Conservation (phyloP, 2,329 filamentous ascomycete genomes). For the Paecilomyces sp. region DNA sequence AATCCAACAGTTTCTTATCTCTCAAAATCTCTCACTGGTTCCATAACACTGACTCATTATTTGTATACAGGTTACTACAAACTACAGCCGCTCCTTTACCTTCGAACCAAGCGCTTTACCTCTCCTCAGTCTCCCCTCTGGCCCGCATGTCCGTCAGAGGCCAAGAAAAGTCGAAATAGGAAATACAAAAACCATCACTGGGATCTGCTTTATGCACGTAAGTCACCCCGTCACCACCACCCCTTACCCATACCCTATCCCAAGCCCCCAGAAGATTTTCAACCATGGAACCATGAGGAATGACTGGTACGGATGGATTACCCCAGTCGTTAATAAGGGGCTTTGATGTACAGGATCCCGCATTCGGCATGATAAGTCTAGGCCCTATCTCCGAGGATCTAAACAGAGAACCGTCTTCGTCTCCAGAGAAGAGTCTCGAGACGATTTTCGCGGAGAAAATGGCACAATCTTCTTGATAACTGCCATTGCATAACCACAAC, state of each 20-base stretch:
- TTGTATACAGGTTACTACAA: conserved; percentile 9
- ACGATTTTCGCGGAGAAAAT: not conserved
- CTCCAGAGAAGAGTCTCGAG: not conserved
- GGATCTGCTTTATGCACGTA: conserved; percentile 15
- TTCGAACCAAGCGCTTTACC: conserved; percentile 13
- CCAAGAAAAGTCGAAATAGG: conserved; percentile 6
- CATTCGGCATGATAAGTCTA: conserved; percentile 5
- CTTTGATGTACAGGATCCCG: conserved; percentile 2
- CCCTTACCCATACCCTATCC: not conserved
- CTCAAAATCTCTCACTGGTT: not conserved
- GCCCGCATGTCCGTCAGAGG: conserved; percentile 4
- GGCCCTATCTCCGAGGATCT: conserved; percentile 7
- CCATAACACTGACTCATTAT: not conserved
- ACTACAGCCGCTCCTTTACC: conserved; percentile 7
- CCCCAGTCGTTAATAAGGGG: not conserved
- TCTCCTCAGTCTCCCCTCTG: conserved; percentile 7
- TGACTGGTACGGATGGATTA: not conserved
- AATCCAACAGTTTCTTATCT: not conserved
- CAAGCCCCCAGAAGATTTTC: not conserved
- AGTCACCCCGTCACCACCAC: conserved; percentile 4
- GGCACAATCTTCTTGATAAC: not conserved
- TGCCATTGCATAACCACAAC: not conserved
- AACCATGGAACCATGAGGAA: conserved; percentile 1
- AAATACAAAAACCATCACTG: conserved; percentile 11
- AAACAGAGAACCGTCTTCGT: not conserved